Conservation (phyloP, 2,329 filamentous ascomycete species). For the Aspergillus terreus region DNA sequence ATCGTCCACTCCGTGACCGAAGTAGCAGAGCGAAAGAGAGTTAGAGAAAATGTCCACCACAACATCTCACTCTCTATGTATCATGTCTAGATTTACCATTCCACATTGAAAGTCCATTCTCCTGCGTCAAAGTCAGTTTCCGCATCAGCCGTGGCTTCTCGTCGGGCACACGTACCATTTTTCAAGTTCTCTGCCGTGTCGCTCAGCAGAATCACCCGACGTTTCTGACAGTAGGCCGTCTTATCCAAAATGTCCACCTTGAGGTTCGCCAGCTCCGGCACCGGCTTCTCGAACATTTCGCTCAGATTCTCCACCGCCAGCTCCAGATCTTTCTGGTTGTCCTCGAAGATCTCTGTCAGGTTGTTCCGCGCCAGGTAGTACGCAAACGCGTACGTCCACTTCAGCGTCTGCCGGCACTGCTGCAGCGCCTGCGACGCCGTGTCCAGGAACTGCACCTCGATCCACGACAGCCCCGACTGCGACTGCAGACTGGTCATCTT, state of each 20-base stretch:
- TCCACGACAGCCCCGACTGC: slow-evolving; percentile 95
- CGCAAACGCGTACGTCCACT: slow-evolving; percentile 99
- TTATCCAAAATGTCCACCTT: slow-evolving; percentile 99
- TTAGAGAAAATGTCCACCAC: not conserved
- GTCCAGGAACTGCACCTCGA: slow-evolving; percentile 96
- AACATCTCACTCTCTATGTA: not conserved
- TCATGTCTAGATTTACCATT: slow-evolving; percentile 28
- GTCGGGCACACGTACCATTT: slow-evolving; percentile 59
- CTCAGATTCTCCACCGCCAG: slow-evolving; percentile 94
- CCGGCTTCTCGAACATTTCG: slow-evolving; percentile 99
- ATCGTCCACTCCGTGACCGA: not conserved
- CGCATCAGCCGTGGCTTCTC: not conserved
- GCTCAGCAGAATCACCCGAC: slow-evolving; percentile 81
- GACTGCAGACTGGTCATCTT: slow-evolving; percentile 98
- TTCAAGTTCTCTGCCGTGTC: slow-evolving; percentile 92
- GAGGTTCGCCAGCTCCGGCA: slow-evolving; percentile 75
- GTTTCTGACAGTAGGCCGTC: slow-evolving; percentile 92
- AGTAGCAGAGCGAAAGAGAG: not conserved
- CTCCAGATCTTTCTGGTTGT: slow-evolving; percentile 97
- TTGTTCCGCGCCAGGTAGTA: slow-evolving; percentile 98
- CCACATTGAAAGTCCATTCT: slow-evolving; percentile 45
- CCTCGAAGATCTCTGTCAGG: slow-evolving; percentile 93
- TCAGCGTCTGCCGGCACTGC: slow-evolving; percentile 94
- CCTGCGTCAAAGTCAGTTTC: slow-evolving; percentile 25
- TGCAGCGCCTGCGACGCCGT: slow-evolving; percentile 90